These are phyloP conservation scores for Nidularia sp. DNA, from an alignment of 768 basidiomycete species.

Conservation along the genomic window DNA sequence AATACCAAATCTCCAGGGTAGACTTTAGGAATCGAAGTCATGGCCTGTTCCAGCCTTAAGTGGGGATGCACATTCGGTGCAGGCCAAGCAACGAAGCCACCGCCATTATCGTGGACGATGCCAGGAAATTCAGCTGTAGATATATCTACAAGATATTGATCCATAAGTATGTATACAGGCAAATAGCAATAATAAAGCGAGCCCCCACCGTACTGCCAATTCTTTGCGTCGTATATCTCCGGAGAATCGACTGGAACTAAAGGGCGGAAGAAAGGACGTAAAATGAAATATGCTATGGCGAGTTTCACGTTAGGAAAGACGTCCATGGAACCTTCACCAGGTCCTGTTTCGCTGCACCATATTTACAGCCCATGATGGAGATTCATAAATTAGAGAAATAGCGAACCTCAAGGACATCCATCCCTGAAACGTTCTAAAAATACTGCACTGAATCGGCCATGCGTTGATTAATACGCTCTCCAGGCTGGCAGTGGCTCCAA, in stretches of 20 bases:
- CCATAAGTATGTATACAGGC: background rate
- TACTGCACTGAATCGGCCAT: slow-evolving; percentile 18
- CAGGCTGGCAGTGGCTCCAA: background rate
- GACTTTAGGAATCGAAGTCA: slow-evolving; percentile 61
- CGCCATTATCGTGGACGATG: slow-evolving; percentile 11
- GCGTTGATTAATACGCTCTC: background rate
- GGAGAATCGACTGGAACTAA: slow-evolving; percentile 25
- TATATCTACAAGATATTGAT: slow-evolving; percentile 21
- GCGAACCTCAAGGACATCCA: slow-evolving; percentile 52
- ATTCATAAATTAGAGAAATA: slow-evolving; percentile 18
- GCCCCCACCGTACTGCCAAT: slow-evolving; percentile 33
- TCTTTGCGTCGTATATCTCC: slow-evolving; percentile 32
- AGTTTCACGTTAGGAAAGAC: slow-evolving; percentile 55
- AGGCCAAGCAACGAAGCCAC: background rate
- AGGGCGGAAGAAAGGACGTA: slow-evolving; percentile 64
- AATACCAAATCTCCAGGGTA: slow-evolving; percentile 66
- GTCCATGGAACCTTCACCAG: slow-evolving; percentile 51
- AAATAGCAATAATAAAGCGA: background rate
- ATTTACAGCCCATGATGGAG: background rate
- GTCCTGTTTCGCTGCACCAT: slow-evolving; percentile 40
- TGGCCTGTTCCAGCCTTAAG: slow-evolving; percentile 46
- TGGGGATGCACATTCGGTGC: slow-evolving; percentile 29
- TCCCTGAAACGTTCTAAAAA: slow-evolving; percentile 52
- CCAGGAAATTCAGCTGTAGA: slow-evolving; percentile 39
- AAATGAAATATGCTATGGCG: slow-evolving; percentile 52